phyloP scores from a whole-genome alignment of 164 flowering plant species.

The Magnolia changhungtana region DNA sequence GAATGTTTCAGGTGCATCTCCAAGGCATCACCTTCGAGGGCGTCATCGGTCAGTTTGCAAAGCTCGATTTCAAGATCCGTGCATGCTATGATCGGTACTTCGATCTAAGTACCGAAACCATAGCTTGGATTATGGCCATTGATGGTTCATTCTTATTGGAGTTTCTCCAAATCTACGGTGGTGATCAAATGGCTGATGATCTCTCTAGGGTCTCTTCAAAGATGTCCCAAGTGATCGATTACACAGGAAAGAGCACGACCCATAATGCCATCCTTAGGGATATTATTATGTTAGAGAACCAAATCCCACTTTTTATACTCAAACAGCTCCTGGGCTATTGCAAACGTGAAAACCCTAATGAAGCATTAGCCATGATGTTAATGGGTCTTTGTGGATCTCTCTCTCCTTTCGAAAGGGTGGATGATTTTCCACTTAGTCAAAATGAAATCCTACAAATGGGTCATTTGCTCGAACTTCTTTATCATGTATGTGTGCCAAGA shows the following conservation, averaged over 20 bases:
- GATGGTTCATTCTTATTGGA: constrained; percentile 23
- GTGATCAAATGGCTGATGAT: neutral
- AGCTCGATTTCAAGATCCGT: constrained; percentile 12
- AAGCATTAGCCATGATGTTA: constrained; percentile 1
- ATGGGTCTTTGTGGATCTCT: constrained; percentile 8
- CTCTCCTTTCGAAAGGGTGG: constrained; percentile 10
- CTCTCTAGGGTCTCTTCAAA: neutral
- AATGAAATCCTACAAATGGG: neutral
- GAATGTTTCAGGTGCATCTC: constrained; percentile 11
- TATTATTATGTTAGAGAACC: constrained; percentile 20
- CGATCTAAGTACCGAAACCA: constrained; percentile 7
- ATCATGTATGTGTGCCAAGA: constrained; percentile 10
- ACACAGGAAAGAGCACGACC: constrained; percentile 3
- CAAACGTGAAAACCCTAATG: neutral
- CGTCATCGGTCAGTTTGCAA: constrained; percentile 10
- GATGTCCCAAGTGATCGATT: constrained; percentile 9
- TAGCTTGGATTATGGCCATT: constrained; percentile 23
- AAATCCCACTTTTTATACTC: constrained; percentile 21
- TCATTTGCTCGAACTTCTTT: constrained; percentile 20
- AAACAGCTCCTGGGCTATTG: constrained; percentile 10
- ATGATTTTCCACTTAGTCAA: neutral
- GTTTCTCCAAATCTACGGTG: constrained; percentile 6
- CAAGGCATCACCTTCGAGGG: constrained; percentile 6
- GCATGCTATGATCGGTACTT: constrained; percentile 18
- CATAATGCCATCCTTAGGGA: constrained; percentile 15